A percentile compares a stretch with the other conserved stretches of the same genome.
Conservation (phyloP, 176 grass and related monocot genomes). For the Secale cereale region DNA sequence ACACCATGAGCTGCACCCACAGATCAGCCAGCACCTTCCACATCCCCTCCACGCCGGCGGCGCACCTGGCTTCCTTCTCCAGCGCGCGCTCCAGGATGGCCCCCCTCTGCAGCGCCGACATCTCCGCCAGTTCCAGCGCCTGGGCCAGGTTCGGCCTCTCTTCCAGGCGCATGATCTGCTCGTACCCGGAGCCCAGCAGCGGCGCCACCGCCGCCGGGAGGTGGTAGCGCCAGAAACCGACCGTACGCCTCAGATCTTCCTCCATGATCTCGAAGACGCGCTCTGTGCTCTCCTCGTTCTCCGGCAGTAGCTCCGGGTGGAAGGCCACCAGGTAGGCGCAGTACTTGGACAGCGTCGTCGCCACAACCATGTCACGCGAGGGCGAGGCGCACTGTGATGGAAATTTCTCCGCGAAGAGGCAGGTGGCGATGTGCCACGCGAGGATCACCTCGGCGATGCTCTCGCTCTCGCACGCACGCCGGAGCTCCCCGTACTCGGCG, state of each 20-base stretch:
- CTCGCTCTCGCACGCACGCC: background rate
- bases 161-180: background rate
- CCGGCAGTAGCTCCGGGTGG: background rate
- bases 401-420: background rate
- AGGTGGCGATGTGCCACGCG: slow-evolving; percentile 16
- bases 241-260: background rate
- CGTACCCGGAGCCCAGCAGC: too few species aligned
- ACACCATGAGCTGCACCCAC: slow-evolving; percentile 20
- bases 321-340: slow-evolving; percentile 9
- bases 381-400: background rate
- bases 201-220: background rate
- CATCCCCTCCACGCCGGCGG: background rate
- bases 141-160: background rate
- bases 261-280: background rate
- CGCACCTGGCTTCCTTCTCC: background rate
- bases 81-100: background rate
- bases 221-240: slow-evolving; percentile 6
- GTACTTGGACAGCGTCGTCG: slow-evolving; percentile 13
- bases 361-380: background rate
- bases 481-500: background rate
- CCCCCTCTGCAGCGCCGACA: background rate
- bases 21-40: slow-evolving; percentile 17
- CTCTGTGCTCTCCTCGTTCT: background rate
- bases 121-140: background rate
- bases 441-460: slow-evolving; percentile 16